Evolutionary conservation across 2,329 filamentous ascomycete species (phyloP).

Genomic region (Aspergillus quadrilineatus): DNA sequence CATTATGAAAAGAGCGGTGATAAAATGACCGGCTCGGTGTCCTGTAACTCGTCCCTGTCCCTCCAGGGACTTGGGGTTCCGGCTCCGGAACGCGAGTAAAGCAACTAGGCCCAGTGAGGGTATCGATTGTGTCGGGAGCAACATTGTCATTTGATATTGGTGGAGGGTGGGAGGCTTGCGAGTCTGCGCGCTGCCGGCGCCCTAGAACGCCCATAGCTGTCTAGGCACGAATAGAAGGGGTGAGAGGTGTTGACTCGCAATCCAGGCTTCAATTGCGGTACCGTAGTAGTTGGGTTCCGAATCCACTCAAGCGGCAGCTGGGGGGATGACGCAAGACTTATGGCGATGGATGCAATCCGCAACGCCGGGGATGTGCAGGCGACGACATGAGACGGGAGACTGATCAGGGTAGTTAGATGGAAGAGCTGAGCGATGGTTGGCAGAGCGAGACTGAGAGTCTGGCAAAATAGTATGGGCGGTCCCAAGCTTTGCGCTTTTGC

Average conservation of each 20-base stretch:
- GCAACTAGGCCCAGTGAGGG: slow-evolving; percentile 30
- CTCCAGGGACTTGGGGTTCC: slow-evolving; percentile 31
- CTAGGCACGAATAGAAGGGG: slow-evolving; percentile 1
- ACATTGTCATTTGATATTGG: slow-evolving; percentile 24
- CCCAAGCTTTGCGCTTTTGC: not conserved
- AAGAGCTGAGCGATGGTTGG: not conserved
- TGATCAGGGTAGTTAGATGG: not conserved
- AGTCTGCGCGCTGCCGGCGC: slow-evolving; percentile 31
- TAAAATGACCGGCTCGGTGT: slow-evolving; percentile 48
- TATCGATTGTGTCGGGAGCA: slow-evolving; percentile 23
- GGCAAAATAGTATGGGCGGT: not conserved
- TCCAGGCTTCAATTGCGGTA: not conserved
- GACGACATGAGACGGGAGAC: slow-evolving; percentile 3
- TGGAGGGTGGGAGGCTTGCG: slow-evolving; percentile 25
- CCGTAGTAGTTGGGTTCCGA: not conserved
- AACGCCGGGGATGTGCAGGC: slow-evolving; percentile 7
- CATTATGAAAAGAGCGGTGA: slow-evolving; percentile 45
- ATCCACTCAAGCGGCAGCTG: not conserved
- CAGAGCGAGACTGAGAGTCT: not conserved
- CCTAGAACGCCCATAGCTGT: slow-evolving; percentile 31
- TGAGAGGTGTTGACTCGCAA: not conserved
- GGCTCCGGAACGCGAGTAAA: slow-evolving; percentile 27
- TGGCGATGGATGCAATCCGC: slow-evolving; percentile 14
- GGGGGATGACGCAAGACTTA: slow-evolving; percentile 22
- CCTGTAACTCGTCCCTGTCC: slow-evolving; percentile 34